Base-by-base conservation (phyloP, 768 basidiomycete genomes). In the Russula sp. region DNA sequence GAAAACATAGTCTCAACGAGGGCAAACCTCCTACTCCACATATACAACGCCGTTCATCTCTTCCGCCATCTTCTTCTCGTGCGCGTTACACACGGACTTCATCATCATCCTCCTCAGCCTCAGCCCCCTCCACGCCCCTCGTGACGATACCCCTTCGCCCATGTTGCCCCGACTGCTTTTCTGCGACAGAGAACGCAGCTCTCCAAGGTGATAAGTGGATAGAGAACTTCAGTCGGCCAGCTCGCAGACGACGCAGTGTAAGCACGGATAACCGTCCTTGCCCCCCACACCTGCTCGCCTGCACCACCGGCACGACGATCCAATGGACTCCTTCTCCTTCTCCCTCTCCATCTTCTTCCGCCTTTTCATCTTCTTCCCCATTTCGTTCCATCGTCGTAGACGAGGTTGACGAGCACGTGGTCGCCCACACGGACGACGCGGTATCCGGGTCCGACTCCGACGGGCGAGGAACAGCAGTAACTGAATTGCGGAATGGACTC, bases 81-180 rank as follows among this genome's bases (percentile, higher is more conserved):
- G 2, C 61, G 16, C 28, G 57, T 22, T 46, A 30, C 20, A 64
- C 32, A 63, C 69, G 61, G 5, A 67, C 59, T 34, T 62, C 26
- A 2, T 30, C 28, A 30, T 5, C 26, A 2, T 30, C 28, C 2
- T 5, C 5, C 61, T 71, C 67, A 65, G 22, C 46, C 3, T 48
- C 46, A 6, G 69, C n/a, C 60, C 49, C 46, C 67, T 22, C 63
- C 44, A 60, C 71, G 75, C 22, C 68, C 79, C 65, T 74, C 28
- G 67, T 78, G 34, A 90, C 86, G 0, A 74, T 92, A 1, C 90
- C 90, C 8, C 76, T 92, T 18, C 84, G 90, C 49, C 78, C 84
- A 14, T 92, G 90, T 73, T 92, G 90, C 69, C 72, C 79, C 10
- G 80, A 84, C 51, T 92, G 90, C 70, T 79, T 82, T 46, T 72